Evolutionary conservation across 768 basidiomycete genomes (phyloP), one percentile per base, ranked within the genome.

Genomic region (Suillus fuscotomentosus): DNA sequence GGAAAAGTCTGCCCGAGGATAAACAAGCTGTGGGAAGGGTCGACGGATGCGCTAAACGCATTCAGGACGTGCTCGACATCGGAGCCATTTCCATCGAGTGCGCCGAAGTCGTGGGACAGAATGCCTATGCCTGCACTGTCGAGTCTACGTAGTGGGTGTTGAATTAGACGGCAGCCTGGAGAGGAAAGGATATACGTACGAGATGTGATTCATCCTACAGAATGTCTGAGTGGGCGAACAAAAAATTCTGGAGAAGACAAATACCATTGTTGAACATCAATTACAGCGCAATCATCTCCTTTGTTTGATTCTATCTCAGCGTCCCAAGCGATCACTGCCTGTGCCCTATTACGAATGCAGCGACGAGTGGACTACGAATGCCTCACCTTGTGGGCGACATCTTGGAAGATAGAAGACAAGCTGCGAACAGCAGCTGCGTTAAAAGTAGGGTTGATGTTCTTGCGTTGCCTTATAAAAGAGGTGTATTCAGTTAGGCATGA

Each of bases 341-440:
- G 6, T 22, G 17, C 6, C 13, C 2, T 14, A 7, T 55, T 55
- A 36, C 5, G 11, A 55, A 11, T 13, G 9, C 11, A 55, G 11
- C 14, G n/a, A 0, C 9, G n/a, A 13, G 27, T 9, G 36, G 5
- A 13, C 54, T 3, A 36, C 38, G 20, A 22, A 6, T n/a, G 53
- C 7, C 24, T 5, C 10, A 82, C 85, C 79, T 84, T 83, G 68
- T 85, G 81, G 1, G 79, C 77, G 1, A 82, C 79, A 64, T 86
- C 84, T 62, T 79, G 83, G 71, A 86, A 86, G 1, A 85, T 77
- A 2, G 77, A 68, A 31, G 31, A 3, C 42, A 43, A 43, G 42
- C 17, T 43, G 17, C 42, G 17, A 43, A 43, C 8, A 43, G 42
- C 42, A 9, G 42, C 17, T 9, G 42, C 17, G 17, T 9, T 15